Evolutionary conservation across 1,284 basidiomycete species (phyloP), one percentile per base, ranked within the genome.

Genomic region (Erythrobasidium hasegawianum): DNA sequence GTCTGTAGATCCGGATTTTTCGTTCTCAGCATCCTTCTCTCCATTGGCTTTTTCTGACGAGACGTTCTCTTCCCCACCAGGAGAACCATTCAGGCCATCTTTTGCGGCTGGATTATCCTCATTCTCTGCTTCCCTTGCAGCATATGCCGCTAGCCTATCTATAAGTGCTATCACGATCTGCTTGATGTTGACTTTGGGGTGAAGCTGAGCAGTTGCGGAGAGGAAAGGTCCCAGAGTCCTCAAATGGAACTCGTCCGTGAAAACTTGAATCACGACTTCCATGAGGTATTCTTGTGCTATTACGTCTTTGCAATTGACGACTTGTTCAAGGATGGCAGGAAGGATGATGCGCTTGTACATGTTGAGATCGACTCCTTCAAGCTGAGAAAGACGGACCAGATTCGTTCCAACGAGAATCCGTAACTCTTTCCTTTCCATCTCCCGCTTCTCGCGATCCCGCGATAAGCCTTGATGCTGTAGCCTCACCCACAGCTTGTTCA

Each of bases 401-500:
- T 97, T 97, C 16, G 91, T 97, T 18, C 93, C 94, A 69, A 97
- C 93, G 40, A 97, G 82, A 69, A 97, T 96, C 8, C 93, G 86
- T 57, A 97, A 80, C 72, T 97, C 94, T 66, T 87, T 85, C 39
- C 93, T 86, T 76, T 97, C 93, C 83, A 94, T 82, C 77, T 97
- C 93, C 60, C 94, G 87, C 78, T 94, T 94, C 77, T 97, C 93
- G 59, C 91, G 85, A 77, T 97, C 93, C 52, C 91, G 84, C 5
- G 92, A 94, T 76, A 95, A 91, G 0, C 93, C 94, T 76, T 94
- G 89, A 74, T 97, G 93, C 77, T 97, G 94, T 22, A 97, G 81
- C 49, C 93, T 86, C 1, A 97, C 94, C 93, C 93, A 97, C 27
- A 97, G 86, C 78, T 96, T 97, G 83, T 96, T 97, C 93, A 96